Evolutionary conservation across 2,329 filamentous ascomycete genomes (phyloP).

Genomic region (Leptographium lundbergii): DNA sequence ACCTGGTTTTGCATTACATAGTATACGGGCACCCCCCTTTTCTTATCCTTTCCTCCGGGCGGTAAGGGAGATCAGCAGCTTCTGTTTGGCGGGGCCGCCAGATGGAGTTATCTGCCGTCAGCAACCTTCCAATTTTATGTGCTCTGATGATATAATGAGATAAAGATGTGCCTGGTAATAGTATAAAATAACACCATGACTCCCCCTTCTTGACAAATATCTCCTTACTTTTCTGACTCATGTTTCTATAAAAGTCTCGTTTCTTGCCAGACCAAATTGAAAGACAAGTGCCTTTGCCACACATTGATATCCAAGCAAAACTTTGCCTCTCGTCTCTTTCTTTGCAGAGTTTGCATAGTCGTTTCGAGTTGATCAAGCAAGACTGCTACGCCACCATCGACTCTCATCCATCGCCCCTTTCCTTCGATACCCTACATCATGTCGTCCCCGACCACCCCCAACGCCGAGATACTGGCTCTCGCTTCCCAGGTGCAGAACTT

Average conservation of each 20-base stretch:
- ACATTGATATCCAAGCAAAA: too few relatives aligned
- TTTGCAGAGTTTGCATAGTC: too few relatives aligned
- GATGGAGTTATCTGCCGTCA: background rate
- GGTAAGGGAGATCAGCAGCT: background rate
- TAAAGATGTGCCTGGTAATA: background rate
- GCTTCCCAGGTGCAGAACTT: slow-evolving; percentile 16
- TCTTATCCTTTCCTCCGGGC: background rate
- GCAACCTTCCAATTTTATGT: background rate
- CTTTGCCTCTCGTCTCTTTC: too few relatives aligned
- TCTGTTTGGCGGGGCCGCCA: background rate
- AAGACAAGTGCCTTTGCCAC: too few relatives aligned
- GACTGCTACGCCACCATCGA: background rate
- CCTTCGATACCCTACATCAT: background rate
- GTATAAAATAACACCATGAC: background rate
- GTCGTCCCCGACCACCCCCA: slow-evolving; percentile 7
- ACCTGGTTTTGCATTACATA: background rate
- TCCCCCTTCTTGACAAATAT: background rate
- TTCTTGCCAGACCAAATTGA: too few relatives aligned
- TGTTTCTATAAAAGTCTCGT: too few relatives aligned
- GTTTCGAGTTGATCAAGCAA: background rate
- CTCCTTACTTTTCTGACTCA: too few relatives aligned
- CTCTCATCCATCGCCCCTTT: background rate
- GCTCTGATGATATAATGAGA: too few relatives aligned
- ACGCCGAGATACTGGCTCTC: slow-evolving; percentile 11
- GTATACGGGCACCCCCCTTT: background rate